phyloP scores from a whole-genome alignment of 2,329 filamentous ascomycete genomes.

The Beauveria sp. region DNA sequence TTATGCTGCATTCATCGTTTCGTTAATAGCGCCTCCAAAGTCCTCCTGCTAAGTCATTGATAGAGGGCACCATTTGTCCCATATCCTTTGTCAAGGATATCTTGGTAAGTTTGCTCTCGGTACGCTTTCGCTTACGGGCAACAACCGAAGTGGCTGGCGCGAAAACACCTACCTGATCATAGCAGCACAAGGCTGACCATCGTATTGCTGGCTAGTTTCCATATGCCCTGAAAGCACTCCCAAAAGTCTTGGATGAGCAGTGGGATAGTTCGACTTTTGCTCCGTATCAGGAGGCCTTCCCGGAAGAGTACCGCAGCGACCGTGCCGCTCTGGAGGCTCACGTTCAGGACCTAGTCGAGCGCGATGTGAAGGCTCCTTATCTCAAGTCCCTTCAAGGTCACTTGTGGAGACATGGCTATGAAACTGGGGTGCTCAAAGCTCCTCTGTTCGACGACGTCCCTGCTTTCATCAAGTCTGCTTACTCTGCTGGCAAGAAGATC shows the following conservation, averaged over 20 bases:
- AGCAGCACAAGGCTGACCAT: neutral
- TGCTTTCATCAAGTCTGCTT: constrained; percentile 54
- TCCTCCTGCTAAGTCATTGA: constrained; percentile 2
- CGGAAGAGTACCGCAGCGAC: constrained; percentile 51
- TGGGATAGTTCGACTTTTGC: constrained; percentile 61
- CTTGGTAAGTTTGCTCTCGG: constrained; percentile 51
- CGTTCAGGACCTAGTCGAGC: constrained; percentile 60
- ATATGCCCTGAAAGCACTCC: constrained; percentile 62
- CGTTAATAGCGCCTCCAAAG: neutral
- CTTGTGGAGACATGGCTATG: constrained; percentile 70
- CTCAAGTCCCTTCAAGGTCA: constrained; percentile 75
- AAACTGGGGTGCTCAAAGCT: constrained; percentile 59
- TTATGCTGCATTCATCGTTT: neutral
- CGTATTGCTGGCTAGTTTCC: constrained; percentile 52
- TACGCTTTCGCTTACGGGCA: constrained; percentile 14
- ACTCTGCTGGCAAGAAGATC: constrained; percentile 45
- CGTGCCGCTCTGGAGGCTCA: constrained; percentile 56
- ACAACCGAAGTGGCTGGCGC: neutral
- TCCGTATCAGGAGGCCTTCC: constrained; percentile 64
- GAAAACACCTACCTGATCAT: neutral
- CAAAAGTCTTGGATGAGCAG: constrained; percentile 52
- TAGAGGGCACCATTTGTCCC: constrained; percentile 76
- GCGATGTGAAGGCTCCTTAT: constrained; percentile 68
- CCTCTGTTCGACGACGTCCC: constrained; percentile 69
- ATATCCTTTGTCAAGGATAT: constrained; percentile 81